phyloP scores from a whole-genome alignment of 495 filamentous ascomycete genomes.

The Astrothelium macrocarpum region DNA sequence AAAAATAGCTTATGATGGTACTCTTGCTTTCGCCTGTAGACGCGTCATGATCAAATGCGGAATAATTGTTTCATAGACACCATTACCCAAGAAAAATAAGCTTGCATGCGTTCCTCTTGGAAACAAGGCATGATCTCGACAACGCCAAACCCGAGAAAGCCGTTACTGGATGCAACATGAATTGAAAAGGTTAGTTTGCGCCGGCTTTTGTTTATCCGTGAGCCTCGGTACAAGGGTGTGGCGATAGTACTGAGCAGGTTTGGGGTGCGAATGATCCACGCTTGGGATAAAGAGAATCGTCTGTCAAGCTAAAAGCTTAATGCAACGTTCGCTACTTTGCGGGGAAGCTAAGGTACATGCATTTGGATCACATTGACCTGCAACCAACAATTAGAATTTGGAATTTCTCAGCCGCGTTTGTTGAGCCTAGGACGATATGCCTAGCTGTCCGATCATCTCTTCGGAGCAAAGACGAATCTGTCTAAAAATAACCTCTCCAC shows the following conservation, averaged over 20 bases:
- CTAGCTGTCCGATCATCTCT: too few species aligned
- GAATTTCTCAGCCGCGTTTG: neutral
- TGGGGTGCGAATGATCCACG: constrained; percentile 1
- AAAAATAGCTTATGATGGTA: neutral
- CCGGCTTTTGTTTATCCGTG: neutral
- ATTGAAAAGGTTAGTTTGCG: too few species aligned
- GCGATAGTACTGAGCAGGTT: too few species aligned
- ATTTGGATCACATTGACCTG: neutral
- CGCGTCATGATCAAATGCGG: too few species aligned
- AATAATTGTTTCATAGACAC: too few species aligned
- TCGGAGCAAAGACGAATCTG: too few species aligned
- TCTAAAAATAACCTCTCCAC: too few species aligned
- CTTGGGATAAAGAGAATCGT: neutral
- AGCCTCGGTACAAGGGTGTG: neutral
- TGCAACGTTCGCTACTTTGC: neutral
- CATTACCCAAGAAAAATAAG: too few species aligned
- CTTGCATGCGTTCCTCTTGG: neutral
- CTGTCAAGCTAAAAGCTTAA: neutral
- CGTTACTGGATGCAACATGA: neutral
- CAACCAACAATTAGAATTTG: neutral
- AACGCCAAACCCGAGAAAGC: neutral
- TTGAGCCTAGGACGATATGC: too few species aligned
- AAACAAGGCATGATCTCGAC: neutral
- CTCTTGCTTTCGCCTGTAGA: too few species aligned
- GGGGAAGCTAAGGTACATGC: neutral